phyloP scores from a whole-genome alignment of 2,329 filamentous ascomycete genomes.

The Aspergillus phoenicis region DNA sequence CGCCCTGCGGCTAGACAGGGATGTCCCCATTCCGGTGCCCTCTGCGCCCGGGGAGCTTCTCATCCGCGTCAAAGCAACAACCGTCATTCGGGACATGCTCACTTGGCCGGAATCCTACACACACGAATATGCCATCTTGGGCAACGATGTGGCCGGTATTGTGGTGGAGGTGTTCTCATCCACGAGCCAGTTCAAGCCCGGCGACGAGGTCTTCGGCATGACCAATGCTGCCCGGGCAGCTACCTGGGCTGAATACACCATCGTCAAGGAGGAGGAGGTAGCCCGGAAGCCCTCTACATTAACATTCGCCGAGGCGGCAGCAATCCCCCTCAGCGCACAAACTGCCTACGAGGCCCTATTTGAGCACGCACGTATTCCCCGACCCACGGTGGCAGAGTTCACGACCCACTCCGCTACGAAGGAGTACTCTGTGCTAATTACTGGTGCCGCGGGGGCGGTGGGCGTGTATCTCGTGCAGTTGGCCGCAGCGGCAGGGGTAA shows the following conservation, averaged over 20 bases:
- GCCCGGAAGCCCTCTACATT: conserved; percentile 26
- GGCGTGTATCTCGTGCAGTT: conserved; percentile 45
- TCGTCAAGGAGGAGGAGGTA: conserved; percentile 22
- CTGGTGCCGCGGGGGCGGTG: conserved; percentile 41
- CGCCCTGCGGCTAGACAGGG: too few relatives aligned
- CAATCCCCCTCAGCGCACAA: conserved; percentile 32
- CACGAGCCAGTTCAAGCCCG: conserved; percentile 4
- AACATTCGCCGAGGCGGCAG: conserved; percentile 28
- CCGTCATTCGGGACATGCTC: too few relatives aligned
- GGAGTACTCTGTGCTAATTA: conserved; percentile 34
- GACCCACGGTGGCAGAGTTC: not conserved
- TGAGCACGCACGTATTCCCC: conserved; percentile 22
- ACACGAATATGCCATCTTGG: too few relatives aligned
- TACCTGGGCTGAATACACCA: conserved; percentile 33
- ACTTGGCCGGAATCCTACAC: too few relatives aligned
- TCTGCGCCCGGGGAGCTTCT: too few relatives aligned
- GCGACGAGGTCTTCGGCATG: conserved; percentile 36
- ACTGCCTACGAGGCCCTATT: conserved; percentile 39
- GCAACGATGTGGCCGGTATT: too few relatives aligned
- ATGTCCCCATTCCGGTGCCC: too few relatives aligned
- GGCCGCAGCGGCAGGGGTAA: conserved; percentile 31
- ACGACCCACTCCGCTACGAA: not conserved
- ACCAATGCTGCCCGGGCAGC: conserved; percentile 21
- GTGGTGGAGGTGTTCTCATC: too few relatives aligned
- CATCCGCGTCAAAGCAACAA: too few relatives aligned